Percentiles rank a stretch among this genome's conserved stretches.
These are phyloP conservation scores for Diaporthe citriasiana DNA, from an alignment of 2,329 filamentous ascomycete genomes.

Conservation along the genomic window DNA sequence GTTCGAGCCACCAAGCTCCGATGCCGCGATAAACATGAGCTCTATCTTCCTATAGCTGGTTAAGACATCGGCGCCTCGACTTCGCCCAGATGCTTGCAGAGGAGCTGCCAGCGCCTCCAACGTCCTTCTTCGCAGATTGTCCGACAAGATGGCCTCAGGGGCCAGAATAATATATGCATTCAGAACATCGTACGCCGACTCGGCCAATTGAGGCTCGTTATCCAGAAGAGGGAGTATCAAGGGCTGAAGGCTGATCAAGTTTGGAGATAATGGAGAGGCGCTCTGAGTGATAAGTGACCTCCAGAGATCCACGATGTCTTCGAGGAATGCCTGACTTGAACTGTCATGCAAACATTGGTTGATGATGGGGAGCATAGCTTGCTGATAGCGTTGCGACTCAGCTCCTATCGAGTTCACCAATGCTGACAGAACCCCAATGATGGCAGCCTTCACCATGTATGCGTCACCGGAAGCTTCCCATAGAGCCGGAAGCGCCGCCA, in stretches of 20 bases:
- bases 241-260: constrained; percentile 75
- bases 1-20: constrained; percentile 71
- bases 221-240: constrained; percentile 76
- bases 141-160: constrained; percentile 74
- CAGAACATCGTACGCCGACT: constrained; percentile 73
- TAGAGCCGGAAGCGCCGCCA: constrained; percentile 82
- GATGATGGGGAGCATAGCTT: constrained; percentile 85
- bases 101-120: constrained; percentile 60
- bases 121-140: constrained; percentile 65
- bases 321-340: constrained; percentile 80
- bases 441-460: constrained; percentile 93
- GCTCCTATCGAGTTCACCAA: constrained; percentile 89
- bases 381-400: constrained; percentile 83
- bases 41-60: constrained; percentile 73
- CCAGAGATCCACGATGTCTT: constrained; percentile 96
- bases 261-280: constrained; percentile 70
- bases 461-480: constrained; percentile 87
- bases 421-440: constrained; percentile 86
- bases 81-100: constrained; percentile 29
- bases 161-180: constrained; percentile 80
- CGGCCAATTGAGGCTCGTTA: constrained; percentile 74
- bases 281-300: constrained; percentile 78
- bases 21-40: constrained; percentile 73
- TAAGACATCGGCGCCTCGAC: constrained; percentile 38
- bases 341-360: constrained; percentile 40